Evolutionary conservation across 129 eudicot species (phyloP), one percentile per base, ranked within the genome.

Genomic region (sunflower (Helianthus annuus)): DNA sequence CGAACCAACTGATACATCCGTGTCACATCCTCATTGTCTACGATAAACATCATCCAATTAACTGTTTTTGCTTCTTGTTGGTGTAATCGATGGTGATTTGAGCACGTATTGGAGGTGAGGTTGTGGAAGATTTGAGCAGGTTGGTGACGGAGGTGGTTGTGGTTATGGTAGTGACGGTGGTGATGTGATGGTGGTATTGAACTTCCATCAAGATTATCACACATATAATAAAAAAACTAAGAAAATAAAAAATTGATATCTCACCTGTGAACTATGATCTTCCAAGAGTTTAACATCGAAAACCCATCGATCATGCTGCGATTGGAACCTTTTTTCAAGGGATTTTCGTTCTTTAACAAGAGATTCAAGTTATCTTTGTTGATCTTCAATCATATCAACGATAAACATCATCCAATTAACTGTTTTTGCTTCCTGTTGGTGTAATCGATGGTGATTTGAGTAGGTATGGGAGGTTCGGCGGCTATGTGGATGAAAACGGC

Each of bases 231-330:
- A 2, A 8, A 29, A 68, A 1, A 2, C 22, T 0, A 29, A 74
- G 4, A 39, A 5, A n/a, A 16, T 16, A 52, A 67, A 69, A 61
- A 34, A 17, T 17, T 6, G 36, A 36, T 2, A 22, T 22, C 38
- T 45, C 57, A 88, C 95, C 91, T 72, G 85, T 1, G 77, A 66
- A 69, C 79, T 76, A 54, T 75, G 70, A 69, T 83, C 81, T 85
- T 83, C 32, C 14, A 66, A 62, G 1, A 64, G 59, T n/a, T 69
- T 82, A 70, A 76, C 77, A 65, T 85, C 83, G 10, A 79, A 74
- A 32, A 72, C 34, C 88, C 88, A 85, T 5, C 86, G 76, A 2
- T 85, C 74, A 17, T 76, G 68, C 61, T 64, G 81, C 2, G 71
- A 67, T 58, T 75, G 48, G 19, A 88, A 58, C 51, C 77, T 77